These are phyloP conservation scores for Phytophthora capsici DNA, from an alignment of 352 stramenopile species.

Conservation along the genomic window DNA sequence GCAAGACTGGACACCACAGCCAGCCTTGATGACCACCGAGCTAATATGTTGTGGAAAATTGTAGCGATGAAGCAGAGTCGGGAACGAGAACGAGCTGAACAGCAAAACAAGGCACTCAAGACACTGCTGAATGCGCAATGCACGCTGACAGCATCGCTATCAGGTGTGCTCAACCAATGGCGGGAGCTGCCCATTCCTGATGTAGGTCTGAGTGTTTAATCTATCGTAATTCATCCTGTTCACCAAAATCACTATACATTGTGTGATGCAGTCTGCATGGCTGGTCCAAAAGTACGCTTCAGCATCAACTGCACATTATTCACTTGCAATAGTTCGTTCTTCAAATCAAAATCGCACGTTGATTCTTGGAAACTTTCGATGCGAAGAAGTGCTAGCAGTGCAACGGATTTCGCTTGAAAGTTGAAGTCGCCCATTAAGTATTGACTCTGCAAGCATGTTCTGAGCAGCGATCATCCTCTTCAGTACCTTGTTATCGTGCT, in stretches of 20 bases:
- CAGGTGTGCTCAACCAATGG: slow-evolving; percentile 22
- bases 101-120: slow-evolving; percentile 31
- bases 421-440: slow-evolving; percentile 9
- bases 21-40: neutral
- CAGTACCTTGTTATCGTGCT: slow-evolving; percentile 27
- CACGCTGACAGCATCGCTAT: slow-evolving; percentile 20
- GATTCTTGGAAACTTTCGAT: slow-evolving; percentile 9
- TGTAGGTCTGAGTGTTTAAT: slow-evolving; percentile 13
- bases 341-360: slow-evolving; percentile 4
- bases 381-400: neutral
- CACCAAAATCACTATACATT: too few relatives aligned
- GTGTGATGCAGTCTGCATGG: too few relatives aligned
- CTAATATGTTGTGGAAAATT: slow-evolving; percentile 18
- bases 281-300: too few relatives aligned
- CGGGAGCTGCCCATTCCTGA: slow-evolving; percentile 10
- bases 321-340: neutral
- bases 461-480: slow-evolving; percentile 28
- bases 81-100: slow-evolving; percentile 25
- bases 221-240: too few relatives aligned
- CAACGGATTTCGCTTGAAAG: slow-evolving; percentile 3
- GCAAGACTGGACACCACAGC: neutral
- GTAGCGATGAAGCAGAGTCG: slow-evolving; percentile 27
- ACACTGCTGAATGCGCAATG: slow-evolving; percentile 19
- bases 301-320: too few relatives aligned
- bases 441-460: slow-evolving; percentile 20